Evolutionary conservation across 257 asterid species (phyloP).

Genomic region (Solanum sitiens): DNA sequence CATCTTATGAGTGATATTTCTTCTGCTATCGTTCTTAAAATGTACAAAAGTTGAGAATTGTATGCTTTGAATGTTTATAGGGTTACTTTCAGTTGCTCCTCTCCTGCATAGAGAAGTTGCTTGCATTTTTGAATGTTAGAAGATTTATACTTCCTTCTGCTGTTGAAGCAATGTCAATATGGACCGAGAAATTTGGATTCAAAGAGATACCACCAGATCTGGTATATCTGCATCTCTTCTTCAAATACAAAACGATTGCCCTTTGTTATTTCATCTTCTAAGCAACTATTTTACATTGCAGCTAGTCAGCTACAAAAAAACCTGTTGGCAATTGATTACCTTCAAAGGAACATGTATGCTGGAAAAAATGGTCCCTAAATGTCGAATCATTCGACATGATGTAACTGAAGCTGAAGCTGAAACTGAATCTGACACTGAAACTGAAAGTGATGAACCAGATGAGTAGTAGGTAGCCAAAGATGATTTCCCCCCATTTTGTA

Average conservation of each 20-base stretch:
- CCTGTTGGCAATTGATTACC: constrained; percentile 84
- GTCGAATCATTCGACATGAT: constrained; percentile 42
- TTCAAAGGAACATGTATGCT: constrained; percentile 85
- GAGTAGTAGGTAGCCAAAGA: not conserved
- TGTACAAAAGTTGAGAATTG: not conserved
- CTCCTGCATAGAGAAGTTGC: constrained; percentile 68
- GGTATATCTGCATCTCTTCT: constrained; percentile 21
- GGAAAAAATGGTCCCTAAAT: constrained; percentile 63
- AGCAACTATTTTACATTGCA: constrained; percentile 19
- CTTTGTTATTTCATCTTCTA: not conserved
- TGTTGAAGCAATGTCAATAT: constrained; percentile 76
- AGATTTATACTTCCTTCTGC: constrained; percentile 84
- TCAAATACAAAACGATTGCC: not conserved
- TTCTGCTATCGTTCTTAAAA: not conserved
- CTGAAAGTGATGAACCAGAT: constrained; percentile 17
- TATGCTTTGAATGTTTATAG: constrained; percentile 26
- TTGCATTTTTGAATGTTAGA: constrained; percentile 55
- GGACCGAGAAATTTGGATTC: constrained; percentile 90
- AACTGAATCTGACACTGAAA: not conserved
- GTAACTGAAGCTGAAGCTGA: constrained; percentile 19
- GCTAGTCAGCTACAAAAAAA: constrained; percentile 59
- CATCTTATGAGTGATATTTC: not conserved
- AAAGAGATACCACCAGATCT: constrained; percentile 50
- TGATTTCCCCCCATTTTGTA: not conserved
- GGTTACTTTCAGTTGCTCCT: constrained; percentile 79